Evolutionary conservation across 2,329 filamentous ascomycete species (phyloP), one percentile per base, ranked within the genome.

Genomic region (Helminthosporium solani): DNA sequence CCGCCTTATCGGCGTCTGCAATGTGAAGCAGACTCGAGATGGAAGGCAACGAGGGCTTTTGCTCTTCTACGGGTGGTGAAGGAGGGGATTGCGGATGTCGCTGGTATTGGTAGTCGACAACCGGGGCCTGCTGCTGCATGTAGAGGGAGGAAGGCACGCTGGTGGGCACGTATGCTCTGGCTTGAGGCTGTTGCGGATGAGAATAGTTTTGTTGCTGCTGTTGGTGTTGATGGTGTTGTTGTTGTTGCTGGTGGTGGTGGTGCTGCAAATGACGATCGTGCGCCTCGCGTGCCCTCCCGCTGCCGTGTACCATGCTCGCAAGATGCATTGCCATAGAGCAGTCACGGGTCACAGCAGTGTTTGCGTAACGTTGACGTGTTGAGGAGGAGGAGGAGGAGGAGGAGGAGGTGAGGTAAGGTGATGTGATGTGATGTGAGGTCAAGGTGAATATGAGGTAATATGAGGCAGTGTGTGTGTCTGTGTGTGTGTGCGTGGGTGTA

Each of bases 11-110:
- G 59, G 83, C 84, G 71, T 94, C 88, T 6, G 90, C 88, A 62
- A 92, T 81, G 52, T 87, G 87, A 41, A 97, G 78, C 46, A 97
- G 80, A 70, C 90, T 92, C 30, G 90, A 96, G 70, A 97, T 96
- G 31, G 92, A 96, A 16, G 92, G 92, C 47, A 97, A 77, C 40
- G 90, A 95, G 64, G 87, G 94, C 73, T 86, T 91, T 57, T 83
- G 76, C 63, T 90, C 86, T 61, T 90, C 87, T 67, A 87, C 84
- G 34, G 86, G 86, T 50, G 86, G 86, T 57, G 86, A 90, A 25
- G 86, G 86, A 44, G 86, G 86, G 41, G 84, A 80, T 62, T 84
- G 81, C 39, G 82, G 81, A 21, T 61, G 63, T 3, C 51, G 52
- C 35, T 54, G 51, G 38, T 53, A 48, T 53, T 59, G 60, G 25